These are phyloP conservation scores for Inonotus hispidus DNA, from an alignment of 1,284 basidiomycete species.

Conservation along the genomic window DNA sequence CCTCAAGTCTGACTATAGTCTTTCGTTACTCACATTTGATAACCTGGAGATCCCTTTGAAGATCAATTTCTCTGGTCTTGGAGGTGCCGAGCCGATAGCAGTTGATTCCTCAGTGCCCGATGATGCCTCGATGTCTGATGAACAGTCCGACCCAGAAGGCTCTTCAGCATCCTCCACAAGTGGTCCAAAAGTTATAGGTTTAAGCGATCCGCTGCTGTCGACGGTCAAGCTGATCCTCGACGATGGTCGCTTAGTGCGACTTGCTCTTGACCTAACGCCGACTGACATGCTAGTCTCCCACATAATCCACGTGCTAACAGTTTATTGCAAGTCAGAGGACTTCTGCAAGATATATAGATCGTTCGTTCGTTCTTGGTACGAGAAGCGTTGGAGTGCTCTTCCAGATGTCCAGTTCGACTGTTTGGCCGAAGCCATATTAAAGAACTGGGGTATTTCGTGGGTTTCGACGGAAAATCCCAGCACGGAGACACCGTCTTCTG, in stretches of 20 bases:
- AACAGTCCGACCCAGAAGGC: conserved; percentile 25
- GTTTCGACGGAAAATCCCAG: conserved; percentile 17
- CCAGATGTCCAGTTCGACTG: conserved; percentile 52
- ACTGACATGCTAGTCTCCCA: conserved; percentile 50
- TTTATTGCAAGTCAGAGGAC: conserved; percentile 34
- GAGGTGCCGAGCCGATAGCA: conserved; percentile 16
- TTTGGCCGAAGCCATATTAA: conserved; percentile 46
- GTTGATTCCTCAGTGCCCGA: conserved; percentile 15
- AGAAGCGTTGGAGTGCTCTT: conserved; percentile 34
- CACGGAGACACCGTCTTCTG: conserved; percentile 13
- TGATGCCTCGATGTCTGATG: conserved; percentile 16
- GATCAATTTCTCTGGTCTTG: conserved; percentile 25
- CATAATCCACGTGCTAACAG: conserved; percentile 42
- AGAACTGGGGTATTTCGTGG: conserved; percentile 35
- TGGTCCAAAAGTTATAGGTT: conserved; percentile 31
- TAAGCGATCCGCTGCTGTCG: conserved; percentile 39
- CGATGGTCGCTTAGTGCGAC: conserved; percentile 41
- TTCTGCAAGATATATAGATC: conserved; percentile 51
- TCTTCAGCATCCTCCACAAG: conserved; percentile 18
- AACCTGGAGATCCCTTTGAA: conserved; percentile 40
- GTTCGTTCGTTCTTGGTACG: conserved; percentile 56
- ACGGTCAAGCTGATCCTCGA: conserved; percentile 42
- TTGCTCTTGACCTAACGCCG: conserved; percentile 46
- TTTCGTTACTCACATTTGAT: conserved; percentile 59
- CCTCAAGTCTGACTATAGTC: conserved; percentile 45